phyloP scores from a whole-genome alignment of 805 yeast species.

The Priceomyces fermenticarens region DNA sequence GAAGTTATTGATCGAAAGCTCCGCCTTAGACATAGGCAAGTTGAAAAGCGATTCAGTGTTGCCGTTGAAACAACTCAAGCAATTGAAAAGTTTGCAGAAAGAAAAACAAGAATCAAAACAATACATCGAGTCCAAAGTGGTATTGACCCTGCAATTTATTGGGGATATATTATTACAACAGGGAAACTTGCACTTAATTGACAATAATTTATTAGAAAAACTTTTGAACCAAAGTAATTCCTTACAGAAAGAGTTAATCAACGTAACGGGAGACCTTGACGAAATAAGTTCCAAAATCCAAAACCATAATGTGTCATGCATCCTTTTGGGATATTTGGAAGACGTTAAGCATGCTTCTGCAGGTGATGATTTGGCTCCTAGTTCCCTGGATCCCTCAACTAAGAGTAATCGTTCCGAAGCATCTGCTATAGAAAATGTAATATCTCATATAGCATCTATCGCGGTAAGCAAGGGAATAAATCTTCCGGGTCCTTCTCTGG shows the following conservation, averaged over 20 bases:
- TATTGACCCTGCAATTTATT: conserved; percentile 33
- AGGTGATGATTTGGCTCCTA: not conserved
- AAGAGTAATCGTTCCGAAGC: not conserved
- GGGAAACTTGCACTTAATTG: conserved; percentile 16
- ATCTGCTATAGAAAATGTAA: conserved; percentile 38
- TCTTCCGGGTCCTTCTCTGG: conserved; percentile 32
- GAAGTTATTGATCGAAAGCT: conserved; percentile 43
- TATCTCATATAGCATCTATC: conserved; percentile 45
- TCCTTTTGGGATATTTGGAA: conserved; percentile 47
- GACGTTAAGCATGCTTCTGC: conserved; percentile 29
- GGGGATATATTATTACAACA: conserved; percentile 19
- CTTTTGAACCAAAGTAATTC: conserved; percentile 29
- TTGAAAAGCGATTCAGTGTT: conserved; percentile 32
- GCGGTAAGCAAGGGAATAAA: conserved; percentile 42
- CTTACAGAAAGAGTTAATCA: conserved; percentile 28
- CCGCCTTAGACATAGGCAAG: conserved; percentile 38
- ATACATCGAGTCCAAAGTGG: conserved; percentile 28
- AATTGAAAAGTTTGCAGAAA: conserved; percentile 25
- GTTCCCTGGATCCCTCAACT: conserved; percentile 7
- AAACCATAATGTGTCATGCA: conserved; percentile 43
- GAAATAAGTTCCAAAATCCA: conserved; percentile 23
- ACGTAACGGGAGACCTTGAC: conserved; percentile 26
- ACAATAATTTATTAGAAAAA: conserved; percentile 24
- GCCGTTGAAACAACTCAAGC: conserved; percentile 24
- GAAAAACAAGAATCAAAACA: conserved; percentile 28